Base-by-base conservation (phyloP, 2,329 filamentous ascomycete genomes). In the Aspergillus piperis region DNA sequence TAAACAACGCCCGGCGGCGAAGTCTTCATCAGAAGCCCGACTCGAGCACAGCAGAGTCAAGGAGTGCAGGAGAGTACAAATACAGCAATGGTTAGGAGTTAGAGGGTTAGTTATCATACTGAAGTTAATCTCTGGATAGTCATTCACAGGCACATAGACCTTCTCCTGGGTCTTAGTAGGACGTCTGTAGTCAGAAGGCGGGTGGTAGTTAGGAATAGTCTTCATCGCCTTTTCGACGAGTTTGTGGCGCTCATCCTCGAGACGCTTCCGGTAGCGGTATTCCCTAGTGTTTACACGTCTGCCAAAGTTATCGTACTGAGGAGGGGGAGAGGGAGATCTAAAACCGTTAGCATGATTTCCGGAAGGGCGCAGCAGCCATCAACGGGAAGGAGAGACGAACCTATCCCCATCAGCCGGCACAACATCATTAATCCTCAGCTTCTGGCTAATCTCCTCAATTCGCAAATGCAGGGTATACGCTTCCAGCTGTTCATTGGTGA, bases 41-140 rank as follows among this genome's bases (percentile, higher is more conserved):
- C 75, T 75, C 73, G 75, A 80, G 78, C 76, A 80, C 61, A 69
- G 64, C 61, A 69, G 63, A 71, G 66, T 67, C 70, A 73, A 71
- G 66, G 67, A 74, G 76, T 73, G 78, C 73, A 76, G 70, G 11
- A 36, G 32, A 36, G 32, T 36, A 36, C 32, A 36, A 69, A 72
- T 62, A 69, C 72, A 75, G 68, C 71, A 76, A 80, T 77, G 75
- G 80, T 90, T 89, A 90, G 88, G 86, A 84, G 88, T 90, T 89
- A 88, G 88, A 92, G 92, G 92, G 92, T 96, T 96, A 96, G 93
- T 89, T 93, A 95, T 94, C 94, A 94, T 97, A 99, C 95, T 99
- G 92, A 99, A 99, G 90, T 99, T 99, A 89, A 99, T 98, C 81
- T 99, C 95, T 85, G 95, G 95, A 80, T 99, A 99, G 81, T 99